Conservation (phyloP, 208 protist species). For the Wallacemonas rigidus region DNA sequence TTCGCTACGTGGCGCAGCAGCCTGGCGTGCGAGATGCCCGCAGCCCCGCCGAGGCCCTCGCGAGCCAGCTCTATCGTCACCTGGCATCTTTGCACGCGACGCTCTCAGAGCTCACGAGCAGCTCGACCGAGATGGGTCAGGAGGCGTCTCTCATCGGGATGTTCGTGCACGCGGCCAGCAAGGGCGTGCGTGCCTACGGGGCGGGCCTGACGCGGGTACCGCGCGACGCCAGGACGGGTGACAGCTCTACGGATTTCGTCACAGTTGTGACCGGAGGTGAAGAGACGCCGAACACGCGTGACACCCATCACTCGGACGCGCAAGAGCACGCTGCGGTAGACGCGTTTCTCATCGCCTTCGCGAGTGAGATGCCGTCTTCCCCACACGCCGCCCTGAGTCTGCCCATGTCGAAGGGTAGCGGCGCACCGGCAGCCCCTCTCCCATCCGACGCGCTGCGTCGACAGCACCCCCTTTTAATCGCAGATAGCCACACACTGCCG, state of each 20-base stretch:
- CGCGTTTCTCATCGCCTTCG: neutral
- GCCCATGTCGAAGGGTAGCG: neutral
- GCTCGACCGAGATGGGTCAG: neutral
- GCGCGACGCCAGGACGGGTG: no score
- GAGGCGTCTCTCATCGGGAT: neutral
- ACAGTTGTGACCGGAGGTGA: no score
- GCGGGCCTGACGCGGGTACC: neutral
- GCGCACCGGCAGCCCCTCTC: neutral
- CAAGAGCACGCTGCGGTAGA: neutral
- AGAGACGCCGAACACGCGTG: no score
- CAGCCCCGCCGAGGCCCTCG: slow-evolving; percentile 1
- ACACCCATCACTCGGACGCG: no score
- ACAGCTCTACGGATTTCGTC: no score
- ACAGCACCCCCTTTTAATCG: neutral
- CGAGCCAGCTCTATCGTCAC: slow-evolving; percentile 8
- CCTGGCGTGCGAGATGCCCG: neutral
- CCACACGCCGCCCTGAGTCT: neutral
- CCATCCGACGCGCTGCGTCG: neutral
- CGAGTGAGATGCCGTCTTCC: neutral
- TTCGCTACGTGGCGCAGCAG: slow-evolving; percentile 19
- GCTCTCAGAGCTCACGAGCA: neutral
- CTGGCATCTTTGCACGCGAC: slow-evolving; percentile 2
- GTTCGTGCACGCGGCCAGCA: neutral
- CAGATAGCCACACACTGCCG: neutral
- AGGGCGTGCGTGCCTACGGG: neutral